phyloP scores from a whole-genome alignment of 2,329 filamentous ascomycete genomes.

The Colletotrichum chlorophyti region DNA sequence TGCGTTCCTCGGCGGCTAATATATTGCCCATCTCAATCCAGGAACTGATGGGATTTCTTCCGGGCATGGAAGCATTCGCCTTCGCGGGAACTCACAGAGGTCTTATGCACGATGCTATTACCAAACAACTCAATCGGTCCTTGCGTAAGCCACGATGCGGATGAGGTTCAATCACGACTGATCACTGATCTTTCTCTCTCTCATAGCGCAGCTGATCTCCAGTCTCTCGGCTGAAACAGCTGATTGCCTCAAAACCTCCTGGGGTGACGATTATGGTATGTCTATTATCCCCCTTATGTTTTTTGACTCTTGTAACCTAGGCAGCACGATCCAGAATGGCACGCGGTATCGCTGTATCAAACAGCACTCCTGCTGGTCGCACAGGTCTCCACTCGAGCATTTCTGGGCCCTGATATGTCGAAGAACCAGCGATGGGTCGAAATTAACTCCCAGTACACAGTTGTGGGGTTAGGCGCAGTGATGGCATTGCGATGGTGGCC shows the following conservation, averaged over 20 bases:
- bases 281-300: neutral
- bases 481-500: neutral
- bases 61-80: neutral
- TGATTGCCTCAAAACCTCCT: neutral
- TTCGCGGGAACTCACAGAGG: neutral
- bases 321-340: neutral
- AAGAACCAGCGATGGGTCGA: neutral
- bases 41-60: neutral
- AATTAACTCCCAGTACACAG: neutral
- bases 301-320: neutral
- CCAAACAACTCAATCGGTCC: neutral
- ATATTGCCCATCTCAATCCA: neutral
- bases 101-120: neutral
- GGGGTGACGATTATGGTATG: neutral
- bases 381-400: neutral
- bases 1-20: neutral
- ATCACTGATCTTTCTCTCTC: neutral
- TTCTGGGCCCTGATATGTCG: neutral
- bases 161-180: neutral
- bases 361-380: neutral
- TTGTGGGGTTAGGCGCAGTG: neutral
- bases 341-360: neutral
- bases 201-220: neutral
- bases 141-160: neutral
- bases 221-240: neutral